Conservation (phyloP, 1,284 basidiomycete species). For the Sanguinoderma infundibulare region DNA sequence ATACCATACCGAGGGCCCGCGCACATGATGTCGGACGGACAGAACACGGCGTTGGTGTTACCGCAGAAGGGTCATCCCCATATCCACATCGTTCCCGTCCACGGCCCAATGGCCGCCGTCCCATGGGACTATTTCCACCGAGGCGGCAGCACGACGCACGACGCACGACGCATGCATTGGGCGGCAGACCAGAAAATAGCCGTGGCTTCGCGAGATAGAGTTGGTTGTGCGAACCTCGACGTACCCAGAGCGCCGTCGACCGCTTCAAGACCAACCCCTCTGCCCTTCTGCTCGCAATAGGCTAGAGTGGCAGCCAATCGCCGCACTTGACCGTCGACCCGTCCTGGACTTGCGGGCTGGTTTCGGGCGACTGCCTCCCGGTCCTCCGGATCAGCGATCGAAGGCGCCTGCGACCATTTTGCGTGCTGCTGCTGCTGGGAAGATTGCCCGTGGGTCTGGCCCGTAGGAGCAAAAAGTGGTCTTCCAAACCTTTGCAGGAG, state of each 20-base stretch:
- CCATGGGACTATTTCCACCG: constrained; percentile 6
- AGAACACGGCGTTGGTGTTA: not conserved
- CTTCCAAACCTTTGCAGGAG: too few relatives aligned
- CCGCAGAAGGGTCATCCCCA: not conserved
- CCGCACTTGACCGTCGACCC: not conserved
- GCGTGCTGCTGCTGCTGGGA: too few relatives aligned
- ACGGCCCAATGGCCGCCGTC: not conserved
- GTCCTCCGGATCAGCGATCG: constrained; percentile 12
- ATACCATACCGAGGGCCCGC: too few relatives aligned
- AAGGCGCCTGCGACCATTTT: not conserved
- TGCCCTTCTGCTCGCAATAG: not conserved
- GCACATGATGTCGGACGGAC: too few relatives aligned
- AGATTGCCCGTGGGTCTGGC: too few relatives aligned
- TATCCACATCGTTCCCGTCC: not conserved
- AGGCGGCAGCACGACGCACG: not conserved
- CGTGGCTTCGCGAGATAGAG: constrained; percentile 22
- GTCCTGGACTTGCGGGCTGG: not conserved
- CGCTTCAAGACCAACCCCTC: not conserved
- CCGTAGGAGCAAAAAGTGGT: not conserved
- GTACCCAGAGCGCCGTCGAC: constrained; percentile 1
- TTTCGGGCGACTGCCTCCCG: constrained; percentile 7
- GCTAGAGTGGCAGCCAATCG: not conserved
- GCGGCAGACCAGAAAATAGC: constrained; percentile 16
- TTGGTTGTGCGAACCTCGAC: constrained; percentile 8
- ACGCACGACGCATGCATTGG: not conserved